These are phyloP conservation scores for Trametes sp. DNA, from an alignment of 1,284 basidiomycete species.

Conservation along the genomic window DNA sequence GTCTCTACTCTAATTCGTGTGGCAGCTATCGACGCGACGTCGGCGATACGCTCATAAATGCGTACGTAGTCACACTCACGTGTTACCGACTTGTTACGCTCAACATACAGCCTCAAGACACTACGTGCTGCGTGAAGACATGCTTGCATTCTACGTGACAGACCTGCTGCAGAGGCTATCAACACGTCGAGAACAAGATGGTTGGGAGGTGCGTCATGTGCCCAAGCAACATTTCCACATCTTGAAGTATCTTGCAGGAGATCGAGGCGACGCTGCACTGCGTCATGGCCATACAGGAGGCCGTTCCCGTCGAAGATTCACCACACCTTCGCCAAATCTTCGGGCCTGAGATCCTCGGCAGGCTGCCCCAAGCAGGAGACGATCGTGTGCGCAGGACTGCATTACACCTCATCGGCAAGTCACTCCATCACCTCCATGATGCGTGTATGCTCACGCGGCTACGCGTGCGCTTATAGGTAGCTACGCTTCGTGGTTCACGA, in stretches of 20 bases:
- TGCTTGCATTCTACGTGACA: constrained; percentile 74
- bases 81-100: no score
- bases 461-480: constrained; percentile 56
- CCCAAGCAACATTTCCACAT: background rate
- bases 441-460: background rate
- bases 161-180: constrained; percentile 64
- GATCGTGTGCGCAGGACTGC: constrained; percentile 77
- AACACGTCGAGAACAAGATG: constrained; percentile 43
- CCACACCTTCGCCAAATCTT: constrained; percentile 73
- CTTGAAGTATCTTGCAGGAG: constrained; percentile 54
- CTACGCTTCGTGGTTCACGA: constrained; percentile 88
- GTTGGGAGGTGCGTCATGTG: constrained; percentile 72
- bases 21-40: constrained; percentile 85
- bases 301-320: constrained; percentile 78
- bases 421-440: background rate
- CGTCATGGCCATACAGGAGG: constrained; percentile 86
- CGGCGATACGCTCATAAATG: constrained; percentile 90
- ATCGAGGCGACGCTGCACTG: constrained; percentile 87
- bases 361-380: constrained; percentile 69
- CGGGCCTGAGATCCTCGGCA: constrained; percentile 70
- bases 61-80: constrained; percentile 62
- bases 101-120: no score
- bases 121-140: constrained; percentile 84
- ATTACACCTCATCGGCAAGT: constrained; percentile 73
- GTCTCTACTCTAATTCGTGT: background rate